Conservation (phyloP, 2,329 filamentous ascomycete species). For the Fusarium verrucosum region DNA sequence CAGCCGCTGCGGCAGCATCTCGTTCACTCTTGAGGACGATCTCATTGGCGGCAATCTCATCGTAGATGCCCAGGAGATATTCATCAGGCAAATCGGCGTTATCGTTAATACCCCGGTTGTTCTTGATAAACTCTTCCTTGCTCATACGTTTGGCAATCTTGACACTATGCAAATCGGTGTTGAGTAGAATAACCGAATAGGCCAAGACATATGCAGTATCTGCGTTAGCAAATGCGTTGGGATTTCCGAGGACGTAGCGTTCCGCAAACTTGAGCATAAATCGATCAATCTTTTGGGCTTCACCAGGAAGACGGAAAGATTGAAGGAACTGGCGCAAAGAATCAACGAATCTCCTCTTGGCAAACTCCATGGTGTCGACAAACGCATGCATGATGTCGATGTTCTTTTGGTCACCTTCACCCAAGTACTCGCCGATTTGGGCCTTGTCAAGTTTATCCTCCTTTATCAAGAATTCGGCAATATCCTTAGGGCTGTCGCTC, state of each 20-base stretch:
- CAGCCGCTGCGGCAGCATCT: conserved; percentile 84
- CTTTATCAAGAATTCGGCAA: conserved; percentile 81
- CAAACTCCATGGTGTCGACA: conserved; percentile 94
- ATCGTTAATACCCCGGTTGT: conserved; percentile 98
- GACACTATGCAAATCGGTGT: conserved; percentile 92
- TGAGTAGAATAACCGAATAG: conserved; percentile 96
- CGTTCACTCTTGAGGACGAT: conserved; percentile 95
- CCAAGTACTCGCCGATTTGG: conserved; percentile 91
- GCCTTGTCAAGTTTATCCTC: conserved; percentile 91
- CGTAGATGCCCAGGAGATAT: conserved; percentile 87
- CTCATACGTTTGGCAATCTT: conserved; percentile 90
- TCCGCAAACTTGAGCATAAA: conserved; percentile 99
- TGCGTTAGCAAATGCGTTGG: conserved; percentile 96
- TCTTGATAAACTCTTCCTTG: conserved; percentile 98
- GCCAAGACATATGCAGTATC: conserved; percentile 96
- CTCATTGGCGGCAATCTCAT: conserved; percentile 90
- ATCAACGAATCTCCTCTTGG: conserved; percentile 90
- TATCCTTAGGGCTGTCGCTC: conserved; percentile 79
- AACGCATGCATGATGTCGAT: conserved; percentile 99
- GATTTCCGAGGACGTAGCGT: conserved; percentile 92
- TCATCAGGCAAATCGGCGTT: conserved; percentile 92
- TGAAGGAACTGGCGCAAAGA: conserved; percentile 91
- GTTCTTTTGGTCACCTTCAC: conserved; percentile 91
- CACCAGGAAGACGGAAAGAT: conserved; percentile 91
- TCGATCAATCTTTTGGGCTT: conserved; percentile 98